Percentiles rank a stretch among this genome's conserved stretches.
These are phyloP conservation scores for Boechera divaricarpa DNA, from an alignment of 345 rosid genomes.

Conservation along the genomic window DNA sequence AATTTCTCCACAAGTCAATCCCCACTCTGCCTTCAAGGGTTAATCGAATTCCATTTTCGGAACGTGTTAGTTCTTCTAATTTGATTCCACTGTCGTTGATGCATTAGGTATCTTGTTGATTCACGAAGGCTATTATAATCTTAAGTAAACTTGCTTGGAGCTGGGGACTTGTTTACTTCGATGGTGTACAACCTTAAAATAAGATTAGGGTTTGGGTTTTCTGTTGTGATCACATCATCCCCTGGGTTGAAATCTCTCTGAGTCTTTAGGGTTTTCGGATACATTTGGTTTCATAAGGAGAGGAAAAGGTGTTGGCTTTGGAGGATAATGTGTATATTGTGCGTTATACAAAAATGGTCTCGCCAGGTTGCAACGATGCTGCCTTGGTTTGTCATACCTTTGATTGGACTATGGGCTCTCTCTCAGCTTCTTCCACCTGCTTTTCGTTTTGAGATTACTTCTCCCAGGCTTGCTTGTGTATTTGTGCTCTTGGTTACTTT, in stretches of 20 bases:
- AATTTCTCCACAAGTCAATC: no score
- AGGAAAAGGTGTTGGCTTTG: constrained; percentile 44
- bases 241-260: constrained; percentile 38
- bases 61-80: no score
- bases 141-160: constrained; percentile 16
- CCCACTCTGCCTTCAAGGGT: no score
- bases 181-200: constrained; percentile 39
- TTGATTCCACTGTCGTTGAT: no score
- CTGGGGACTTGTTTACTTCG: constrained; percentile 42
- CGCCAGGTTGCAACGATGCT: constrained; percentile 99
- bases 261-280: constrained; percentile 49
- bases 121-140: no score
- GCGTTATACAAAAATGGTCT: constrained; percentile 99
- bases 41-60: no score
- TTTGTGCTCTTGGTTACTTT: constrained; percentile 90
- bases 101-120: no score
- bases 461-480: constrained; percentile 92
- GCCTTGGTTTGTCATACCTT: constrained; percentile 97
- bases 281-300: constrained; percentile 45
- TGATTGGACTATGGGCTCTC: constrained; percentile 94
- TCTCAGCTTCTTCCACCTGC: constrained; percentile 98
- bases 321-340: constrained; percentile 99
- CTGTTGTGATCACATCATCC: constrained; percentile 33
- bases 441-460: constrained; percentile 92
- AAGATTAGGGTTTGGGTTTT: constrained; percentile 56